A percentile compares a stretch with the other conserved stretches of the same genome.
Conservation (phyloP, 257 asterid species). For the Capsicum pubescens region DNA sequence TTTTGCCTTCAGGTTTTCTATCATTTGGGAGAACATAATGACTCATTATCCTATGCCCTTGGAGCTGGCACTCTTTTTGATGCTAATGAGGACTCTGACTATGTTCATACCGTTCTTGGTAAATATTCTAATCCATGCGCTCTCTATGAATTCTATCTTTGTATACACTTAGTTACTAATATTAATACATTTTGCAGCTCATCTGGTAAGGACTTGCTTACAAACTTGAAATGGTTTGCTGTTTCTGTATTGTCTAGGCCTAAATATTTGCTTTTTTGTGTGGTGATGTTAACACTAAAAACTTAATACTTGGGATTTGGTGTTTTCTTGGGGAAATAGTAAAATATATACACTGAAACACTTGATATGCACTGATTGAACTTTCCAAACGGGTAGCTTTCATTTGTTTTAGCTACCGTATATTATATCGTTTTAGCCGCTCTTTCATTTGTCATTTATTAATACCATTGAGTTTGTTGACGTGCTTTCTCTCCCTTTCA, state of each 20-base stretch:
- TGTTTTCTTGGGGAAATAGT: constrained; percentile 19
- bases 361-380: constrained; percentile 5
- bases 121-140: constrained; percentile 6
- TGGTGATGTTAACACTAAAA: background rate
- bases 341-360: background rate
- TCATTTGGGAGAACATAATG: constrained; percentile 84
- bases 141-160: background rate
- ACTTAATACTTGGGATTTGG: constrained; percentile 2
- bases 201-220: constrained; percentile 14
- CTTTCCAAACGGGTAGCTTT: background rate
- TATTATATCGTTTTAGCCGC: background rate
- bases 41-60: constrained; percentile 86
- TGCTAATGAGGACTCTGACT: constrained; percentile 86
- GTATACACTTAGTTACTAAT: background rate
- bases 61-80: constrained; percentile 89
- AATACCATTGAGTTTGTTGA: background rate
- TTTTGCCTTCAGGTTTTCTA: constrained; percentile 71
- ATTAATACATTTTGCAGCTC: background rate
- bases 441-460: no score
- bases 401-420: constrained; percentile 4
- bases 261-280: constrained; percentile 15
- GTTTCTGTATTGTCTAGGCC: background rate
- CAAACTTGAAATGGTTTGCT: background rate
- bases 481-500: constrained; percentile 36
- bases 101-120: constrained; percentile 70